A percentile compares a stretch with the other conserved stretches of the same genome.
Conservation (phyloP, 176 grass and related monocot genomes). For the Eremochloa ophiuroides region DNA sequence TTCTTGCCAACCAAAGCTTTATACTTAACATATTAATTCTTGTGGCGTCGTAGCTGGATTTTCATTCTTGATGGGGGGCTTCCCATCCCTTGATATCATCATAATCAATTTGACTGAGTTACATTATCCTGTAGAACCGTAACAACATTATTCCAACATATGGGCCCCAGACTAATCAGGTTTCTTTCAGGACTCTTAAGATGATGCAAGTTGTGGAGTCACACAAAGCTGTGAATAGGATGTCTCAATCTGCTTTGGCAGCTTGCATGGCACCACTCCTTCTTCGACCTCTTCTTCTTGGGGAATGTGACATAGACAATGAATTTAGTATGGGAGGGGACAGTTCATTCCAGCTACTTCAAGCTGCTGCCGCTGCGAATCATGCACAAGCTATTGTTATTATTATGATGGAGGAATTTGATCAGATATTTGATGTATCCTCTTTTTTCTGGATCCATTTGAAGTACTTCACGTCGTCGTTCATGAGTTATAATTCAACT, state of each 20-base stretch:
- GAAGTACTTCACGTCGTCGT: background rate
- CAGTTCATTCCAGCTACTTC: constrained; percentile 88
- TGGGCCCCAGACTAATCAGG: constrained; percentile 22
- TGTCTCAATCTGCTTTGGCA: constrained; percentile 87
- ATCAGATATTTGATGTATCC: constrained; percentile 88
- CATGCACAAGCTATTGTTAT: constrained; percentile 96
- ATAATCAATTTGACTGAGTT: constrained; percentile 5
- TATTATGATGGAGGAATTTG: constrained; percentile 91
- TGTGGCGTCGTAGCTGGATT: background rate
- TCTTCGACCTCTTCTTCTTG: constrained; percentile 84
- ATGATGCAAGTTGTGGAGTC: constrained; percentile 86
- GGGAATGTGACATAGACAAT: constrained; percentile 84
- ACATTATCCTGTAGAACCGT: constrained; percentile 10
- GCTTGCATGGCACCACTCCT: constrained; percentile 99
- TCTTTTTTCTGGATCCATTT: constrained; percentile 23
- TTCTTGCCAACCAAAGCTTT: constrained; percentile 3
- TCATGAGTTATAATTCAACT: constrained; percentile 17
- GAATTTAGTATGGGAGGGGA: constrained; percentile 82
- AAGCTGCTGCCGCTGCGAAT: constrained; percentile 95
- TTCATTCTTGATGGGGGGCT: background rate
- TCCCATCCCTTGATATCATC: background rate
- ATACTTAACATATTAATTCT: background rate
- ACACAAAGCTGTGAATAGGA: constrained; percentile 87
- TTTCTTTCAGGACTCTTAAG: constrained; percentile 88
- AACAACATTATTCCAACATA: constrained; percentile 8